Evolutionary conservation across 2,329 filamentous ascomycete species (phyloP).

Genomic region (Akanthomyces dipterigenus): DNA sequence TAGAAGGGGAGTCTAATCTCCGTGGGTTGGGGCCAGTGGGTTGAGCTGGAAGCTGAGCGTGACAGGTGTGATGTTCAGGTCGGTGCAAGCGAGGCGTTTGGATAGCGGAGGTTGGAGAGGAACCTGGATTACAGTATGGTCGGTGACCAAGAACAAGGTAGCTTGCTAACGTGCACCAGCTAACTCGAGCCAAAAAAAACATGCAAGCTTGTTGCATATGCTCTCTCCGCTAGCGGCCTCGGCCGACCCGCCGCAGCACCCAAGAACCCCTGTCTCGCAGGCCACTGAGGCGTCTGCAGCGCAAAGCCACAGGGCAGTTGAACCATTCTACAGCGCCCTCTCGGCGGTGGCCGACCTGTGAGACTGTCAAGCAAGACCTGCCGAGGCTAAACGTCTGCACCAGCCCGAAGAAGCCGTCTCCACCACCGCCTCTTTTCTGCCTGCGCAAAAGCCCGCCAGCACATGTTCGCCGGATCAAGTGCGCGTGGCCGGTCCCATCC

Average conservation of each 20-base stretch:
- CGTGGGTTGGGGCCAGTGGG: neutral
- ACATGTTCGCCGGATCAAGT: constrained; percentile 13
- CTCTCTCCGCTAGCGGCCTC: constrained; percentile 14
- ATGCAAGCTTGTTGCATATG: constrained; percentile 3
- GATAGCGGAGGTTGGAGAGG: constrained; percentile 12
- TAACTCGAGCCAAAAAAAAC: neutral
- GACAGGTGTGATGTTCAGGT: neutral
- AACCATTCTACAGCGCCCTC: neutral
- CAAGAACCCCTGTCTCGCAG: neutral
- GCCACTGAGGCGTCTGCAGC: neutral
- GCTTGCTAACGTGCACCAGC: constrained; percentile 5
- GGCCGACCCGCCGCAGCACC: constrained; percentile 8
- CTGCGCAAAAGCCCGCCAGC: neutral
- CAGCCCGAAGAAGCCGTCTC: constrained; percentile 13
- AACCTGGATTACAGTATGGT: neutral
- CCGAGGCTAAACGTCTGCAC: constrained; percentile 18
- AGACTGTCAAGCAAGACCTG: constrained; percentile 1
- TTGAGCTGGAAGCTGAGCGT: neutral
- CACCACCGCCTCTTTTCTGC: constrained; percentile 3
- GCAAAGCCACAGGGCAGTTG: neutral
- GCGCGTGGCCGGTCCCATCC: neutral
- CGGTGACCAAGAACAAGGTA: neutral
- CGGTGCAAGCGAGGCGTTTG: neutral
- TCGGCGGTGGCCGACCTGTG: neutral
- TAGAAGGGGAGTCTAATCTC: constrained; percentile 12